Evolutionary conservation across 495 filamentous ascomycete genomes (phyloP), one percentile per base, ranked within the genome.

Genomic region (Cladorrhinum samala): DNA sequence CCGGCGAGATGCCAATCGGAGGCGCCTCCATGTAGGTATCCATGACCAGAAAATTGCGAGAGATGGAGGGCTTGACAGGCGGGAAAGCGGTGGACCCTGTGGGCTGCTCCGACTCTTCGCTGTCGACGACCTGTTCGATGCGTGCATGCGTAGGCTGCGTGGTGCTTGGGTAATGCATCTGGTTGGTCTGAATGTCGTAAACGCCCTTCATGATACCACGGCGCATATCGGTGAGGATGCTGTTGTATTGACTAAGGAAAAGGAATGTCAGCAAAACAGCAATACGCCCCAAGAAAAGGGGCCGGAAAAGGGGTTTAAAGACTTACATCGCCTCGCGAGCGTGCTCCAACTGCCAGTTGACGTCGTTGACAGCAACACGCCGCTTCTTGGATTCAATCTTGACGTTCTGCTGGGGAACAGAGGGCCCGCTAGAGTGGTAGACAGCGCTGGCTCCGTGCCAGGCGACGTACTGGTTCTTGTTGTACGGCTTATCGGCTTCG

Each of bases 321-420:
- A 1, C 83, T 64, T 73, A 94, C 88, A 86, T 91, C 27, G 93
- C 88, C 61, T 90, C 88, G 19, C 87, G 82, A 18, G 90, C 90
- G 67, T 98, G 93, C 70, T 96, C 91, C 18, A 91, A 71, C 81
- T 93, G 91, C 93, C 93, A 98, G 63, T 98, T 98, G n/a, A 86
- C 81, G 53, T 92, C 89, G 23, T 90, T 98, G n/a, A 98, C 83
- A 19, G 86, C 82, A 7, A 94, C 83, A 46, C 87, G 84, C 52
- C 87, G 79, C 71, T 93, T 95, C 70, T 92, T 92, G 48, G 71
- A 71, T 13, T 81, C 74, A 13, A 75, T 77, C 68, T 91, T 93
- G 46, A 88, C 88, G 46, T 77, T 84, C 43, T 83, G 83, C 60
- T 83, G 70, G 1, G 92, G 91, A 14, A 91, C 80, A 21, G 85